Percentiles rank a stretch among this genome's conserved stretches.
These are phyloP conservation scores for Pythium folliculosum DNA, from an alignment of 352 stramenopile species.

Conservation along the genomic window DNA sequence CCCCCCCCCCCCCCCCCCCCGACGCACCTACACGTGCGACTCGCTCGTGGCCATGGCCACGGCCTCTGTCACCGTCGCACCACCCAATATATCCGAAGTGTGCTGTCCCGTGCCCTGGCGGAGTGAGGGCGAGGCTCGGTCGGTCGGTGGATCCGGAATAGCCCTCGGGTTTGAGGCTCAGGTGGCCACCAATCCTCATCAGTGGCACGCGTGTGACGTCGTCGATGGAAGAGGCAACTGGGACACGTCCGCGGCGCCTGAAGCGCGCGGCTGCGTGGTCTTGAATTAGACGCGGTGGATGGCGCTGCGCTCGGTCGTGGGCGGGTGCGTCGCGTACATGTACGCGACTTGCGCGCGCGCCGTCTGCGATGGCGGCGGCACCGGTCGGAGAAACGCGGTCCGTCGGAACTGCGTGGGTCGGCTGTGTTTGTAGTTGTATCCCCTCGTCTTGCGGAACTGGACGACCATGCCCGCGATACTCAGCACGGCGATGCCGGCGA, in stretches of 20 bases:
- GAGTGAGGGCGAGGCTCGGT: neutral
- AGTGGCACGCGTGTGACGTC: too few species aligned
- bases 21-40: neutral
- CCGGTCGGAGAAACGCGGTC: too few species aligned
- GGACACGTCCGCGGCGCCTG: too few species aligned
- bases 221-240: too few species aligned
- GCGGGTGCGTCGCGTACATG: constrained; percentile 32
- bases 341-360: neutral
- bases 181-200: too few species aligned
- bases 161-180: too few species aligned
- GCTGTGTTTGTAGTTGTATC: constrained; percentile 24
- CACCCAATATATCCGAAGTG: neutral
- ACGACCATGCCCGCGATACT: constrained; percentile 44
- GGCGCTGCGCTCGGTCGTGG: neutral
- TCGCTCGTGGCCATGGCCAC: neutral
- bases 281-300: neutral
- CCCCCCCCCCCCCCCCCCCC: too few species aligned
- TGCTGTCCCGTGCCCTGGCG: neutral
- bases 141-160: neutral
- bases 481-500: constrained; percentile 49
- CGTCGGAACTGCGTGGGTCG: constrained; percentile 22
- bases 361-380: constrained; percentile 20
- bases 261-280: too few species aligned
- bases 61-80: too few species aligned
- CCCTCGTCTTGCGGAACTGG: constrained; percentile 33